Evolutionary conservation across 805 yeast genomes (phyloP).

Genomic region (Ogataea pignaliae): DNA sequence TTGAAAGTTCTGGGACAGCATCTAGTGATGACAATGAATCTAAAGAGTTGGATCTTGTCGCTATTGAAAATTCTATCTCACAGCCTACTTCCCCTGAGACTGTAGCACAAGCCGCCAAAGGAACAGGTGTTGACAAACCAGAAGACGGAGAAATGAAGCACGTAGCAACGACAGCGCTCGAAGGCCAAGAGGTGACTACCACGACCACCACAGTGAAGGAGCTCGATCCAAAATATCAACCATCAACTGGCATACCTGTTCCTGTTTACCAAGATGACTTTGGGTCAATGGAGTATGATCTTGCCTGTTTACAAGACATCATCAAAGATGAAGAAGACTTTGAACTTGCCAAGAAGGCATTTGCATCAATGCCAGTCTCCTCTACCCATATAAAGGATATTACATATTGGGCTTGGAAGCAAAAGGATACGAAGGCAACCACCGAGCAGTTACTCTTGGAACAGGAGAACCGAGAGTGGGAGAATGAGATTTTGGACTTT

Average conservation of each 20-base stretch:
- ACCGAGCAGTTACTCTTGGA: conserved; percentile 13
- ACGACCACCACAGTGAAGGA: conserved; percentile 17
- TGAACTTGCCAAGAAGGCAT: conserved; percentile 42
- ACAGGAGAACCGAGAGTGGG: conserved; percentile 21
- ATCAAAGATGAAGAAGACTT: conserved; percentile 77
- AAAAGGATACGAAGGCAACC: conserved; percentile 28
- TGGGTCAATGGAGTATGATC: conserved; percentile 36
- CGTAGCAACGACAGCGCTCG: conserved; percentile 1
- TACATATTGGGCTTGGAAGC: conserved; percentile 68
- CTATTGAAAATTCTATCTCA: conserved; percentile 11
- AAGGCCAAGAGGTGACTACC: conserved; percentile 16
- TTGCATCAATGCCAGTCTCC: conserved; percentile 24
- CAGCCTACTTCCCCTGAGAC: conserved; percentile 24
- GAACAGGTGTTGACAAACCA: neutral
- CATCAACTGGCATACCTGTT: conserved; percentile 46
- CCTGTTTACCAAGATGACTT: conserved; percentile 49
- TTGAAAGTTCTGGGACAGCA: conserved; percentile 2
- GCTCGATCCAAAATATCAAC: conserved; percentile 39
- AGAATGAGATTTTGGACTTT: conserved; percentile 23
- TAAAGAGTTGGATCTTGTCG: conserved; percentile 6
- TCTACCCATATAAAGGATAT: conserved; percentile 29
- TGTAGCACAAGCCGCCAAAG: conserved; percentile 13
- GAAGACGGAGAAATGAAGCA: conserved; percentile 17
- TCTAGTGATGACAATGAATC: conserved; percentile 20
- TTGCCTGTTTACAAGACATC: conserved; percentile 46